Conservation (phyloP, 2,329 filamentous ascomycete species). For the Pestalotiopsis fici region DNA sequence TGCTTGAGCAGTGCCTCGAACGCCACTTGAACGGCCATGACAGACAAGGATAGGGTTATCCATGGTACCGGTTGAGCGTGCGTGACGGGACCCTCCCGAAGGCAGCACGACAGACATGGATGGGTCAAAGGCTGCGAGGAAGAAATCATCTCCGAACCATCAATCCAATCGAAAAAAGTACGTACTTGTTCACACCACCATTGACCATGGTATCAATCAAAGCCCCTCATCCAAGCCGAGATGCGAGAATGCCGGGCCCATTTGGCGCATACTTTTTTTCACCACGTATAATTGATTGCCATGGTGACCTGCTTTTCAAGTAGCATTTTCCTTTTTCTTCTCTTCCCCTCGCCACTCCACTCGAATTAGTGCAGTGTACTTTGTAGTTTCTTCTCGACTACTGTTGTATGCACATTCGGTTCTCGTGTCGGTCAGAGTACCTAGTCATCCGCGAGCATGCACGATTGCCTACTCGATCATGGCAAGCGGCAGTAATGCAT, state of each 20-base stretch:
- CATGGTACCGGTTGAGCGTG: slow-evolving; percentile 11
- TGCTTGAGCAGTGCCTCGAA: slow-evolving; percentile 1
- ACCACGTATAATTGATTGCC: not conserved
- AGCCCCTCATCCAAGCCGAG: too few species aligned
- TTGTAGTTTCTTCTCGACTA: not conserved
- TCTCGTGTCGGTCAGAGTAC: not conserved
- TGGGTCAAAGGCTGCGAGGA: not conserved
- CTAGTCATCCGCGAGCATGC: not conserved
- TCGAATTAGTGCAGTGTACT: not conserved
- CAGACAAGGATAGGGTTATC: slow-evolving; percentile 2
- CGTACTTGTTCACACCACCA: not conserved
- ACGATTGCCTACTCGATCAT: not conserved
- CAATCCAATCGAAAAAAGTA: not conserved
- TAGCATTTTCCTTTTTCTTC: not conserved
- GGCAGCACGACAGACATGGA: not conserved
- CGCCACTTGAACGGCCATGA: slow-evolving; percentile 11
- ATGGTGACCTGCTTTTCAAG: not conserved
- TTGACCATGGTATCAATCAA: not conserved
- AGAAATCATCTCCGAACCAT: slow-evolving; percentile 18
- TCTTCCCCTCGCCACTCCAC: not conserved
- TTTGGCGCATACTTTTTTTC: not conserved
- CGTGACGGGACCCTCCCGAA: slow-evolving; percentile 6
- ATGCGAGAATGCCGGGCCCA: not conserved
- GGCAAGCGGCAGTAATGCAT: not conserved
- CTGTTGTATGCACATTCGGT: not conserved